Percentiles rank a stretch among this genome's conserved stretches.
Evolutionary conservation across 495 filamentous ascomycete genomes (phyloP).

Genomic region (Talaromyces borbonicus): DNA sequence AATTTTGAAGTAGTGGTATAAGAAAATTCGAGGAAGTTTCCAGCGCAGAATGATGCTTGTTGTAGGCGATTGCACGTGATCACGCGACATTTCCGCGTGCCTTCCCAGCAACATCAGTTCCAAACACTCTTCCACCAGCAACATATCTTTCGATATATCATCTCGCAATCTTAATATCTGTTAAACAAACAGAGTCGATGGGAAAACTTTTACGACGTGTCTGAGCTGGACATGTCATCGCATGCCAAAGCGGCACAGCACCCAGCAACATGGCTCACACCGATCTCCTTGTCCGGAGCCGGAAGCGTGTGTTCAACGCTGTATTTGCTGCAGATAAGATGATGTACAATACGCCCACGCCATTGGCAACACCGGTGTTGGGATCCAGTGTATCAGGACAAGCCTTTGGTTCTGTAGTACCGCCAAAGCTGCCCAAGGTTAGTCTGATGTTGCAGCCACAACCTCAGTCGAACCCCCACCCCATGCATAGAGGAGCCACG

Average conservation of each 20-base stretch:
- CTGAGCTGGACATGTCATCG: not conserved
- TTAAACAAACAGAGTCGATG: no score
- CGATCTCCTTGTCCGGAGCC: slow-evolving; percentile 21
- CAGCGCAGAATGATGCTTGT: not conserved
- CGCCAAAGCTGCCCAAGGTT: not conserved
- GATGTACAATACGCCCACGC: slow-evolving; percentile 23
- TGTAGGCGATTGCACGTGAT: slow-evolving; percentile 3
- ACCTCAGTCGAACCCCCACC: no score
- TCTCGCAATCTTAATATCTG: no score
- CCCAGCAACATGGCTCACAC: not conserved
- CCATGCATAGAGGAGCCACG: not conserved
- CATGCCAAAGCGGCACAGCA: not conserved
- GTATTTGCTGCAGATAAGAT: slow-evolving; percentile 41
- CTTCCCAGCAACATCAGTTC: not conserved
- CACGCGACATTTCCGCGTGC: slow-evolving; percentile 4
- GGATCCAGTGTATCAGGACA: slow-evolving; percentile 15
- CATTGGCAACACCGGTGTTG: slow-evolving; percentile 19
- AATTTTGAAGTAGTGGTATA: no score
- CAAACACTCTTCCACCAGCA: not conserved
- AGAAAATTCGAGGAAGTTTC: not conserved
- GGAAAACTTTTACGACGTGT: not conserved
- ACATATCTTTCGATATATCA: no score
- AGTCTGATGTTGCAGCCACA: not conserved
- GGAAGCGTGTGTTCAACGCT: slow-evolving; percentile 39
- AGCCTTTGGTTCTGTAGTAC: slow-evolving; percentile 11